These are phyloP conservation scores for Agaricus sinodeliciosus DNA, from an alignment of 768 basidiomycete genomes.

Conservation along the genomic window DNA sequence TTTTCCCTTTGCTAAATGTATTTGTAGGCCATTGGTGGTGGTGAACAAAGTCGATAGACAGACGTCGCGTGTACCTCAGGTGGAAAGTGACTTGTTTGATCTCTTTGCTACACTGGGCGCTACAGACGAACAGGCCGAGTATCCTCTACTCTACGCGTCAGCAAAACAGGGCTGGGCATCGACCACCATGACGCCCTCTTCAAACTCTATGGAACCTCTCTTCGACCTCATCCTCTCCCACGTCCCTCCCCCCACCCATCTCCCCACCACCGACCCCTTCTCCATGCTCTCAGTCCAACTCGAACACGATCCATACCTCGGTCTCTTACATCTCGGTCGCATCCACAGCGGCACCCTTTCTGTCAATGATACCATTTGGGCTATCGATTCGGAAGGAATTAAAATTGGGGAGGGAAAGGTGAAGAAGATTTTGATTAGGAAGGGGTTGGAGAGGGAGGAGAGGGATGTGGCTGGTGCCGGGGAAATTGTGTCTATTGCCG, in stretches of 20 bases:
- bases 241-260: slow-evolving; percentile 33
- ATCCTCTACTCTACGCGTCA: slow-evolving; percentile 44
- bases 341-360: slow-evolving; percentile 34
- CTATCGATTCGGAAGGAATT: slow-evolving; percentile 33
- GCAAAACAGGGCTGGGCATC: slow-evolving; percentile 47
- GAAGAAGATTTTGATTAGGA: slow-evolving; percentile 34
- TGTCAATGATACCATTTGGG: slow-evolving; percentile 32
- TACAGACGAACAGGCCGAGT: slow-evolving; percentile 45
- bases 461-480: slow-evolving; percentile 38
- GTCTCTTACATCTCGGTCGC: slow-evolving; percentile 41
- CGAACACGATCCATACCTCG: slow-evolving; percentile 44
- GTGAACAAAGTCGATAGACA: slow-evolving; percentile 45
- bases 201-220: slow-evolving; percentile 33
- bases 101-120: slow-evolving; percentile 45
- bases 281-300: slow-evolving; percentile 48
- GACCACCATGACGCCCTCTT: slow-evolving; percentile 17
- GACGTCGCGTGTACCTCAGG: slow-evolving; percentile 35
- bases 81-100: slow-evolving; percentile 45
- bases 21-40: slow-evolving; percentile 36
- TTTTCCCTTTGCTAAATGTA: not conserved
- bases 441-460: slow-evolving; percentile 37
- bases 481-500: slow-evolving; percentile 43
- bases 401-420: slow-evolving; percentile 45
- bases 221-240: slow-evolving; percentile 42
- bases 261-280: slow-evolving; percentile 32